These are phyloP conservation scores for Debaryomyces maramus DNA, from an alignment of 805 yeast genomes.

Conservation along the genomic window DNA sequence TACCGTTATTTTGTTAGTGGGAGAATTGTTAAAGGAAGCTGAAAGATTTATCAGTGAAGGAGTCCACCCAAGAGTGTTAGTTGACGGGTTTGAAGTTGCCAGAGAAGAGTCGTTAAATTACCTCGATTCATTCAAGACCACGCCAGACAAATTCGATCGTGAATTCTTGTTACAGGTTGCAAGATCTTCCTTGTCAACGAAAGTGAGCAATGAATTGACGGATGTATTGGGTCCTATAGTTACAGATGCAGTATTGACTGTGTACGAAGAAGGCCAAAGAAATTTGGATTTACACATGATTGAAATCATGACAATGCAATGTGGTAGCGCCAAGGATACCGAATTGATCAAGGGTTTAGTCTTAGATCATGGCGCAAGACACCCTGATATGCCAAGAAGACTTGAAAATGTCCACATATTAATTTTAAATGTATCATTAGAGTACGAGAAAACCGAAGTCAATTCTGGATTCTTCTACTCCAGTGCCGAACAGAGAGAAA, in stretches of 20 bases:
- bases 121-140: conserved; percentile 64
- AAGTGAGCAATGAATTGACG: conserved; percentile 73
- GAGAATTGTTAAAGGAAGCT: conserved; percentile 92
- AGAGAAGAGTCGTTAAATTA: conserved; percentile 70
- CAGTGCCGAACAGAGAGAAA: conserved; percentile 93
- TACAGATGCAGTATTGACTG: conserved; percentile 90
- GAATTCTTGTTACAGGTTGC: conserved; percentile 92
- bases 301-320: conserved; percentile 98
- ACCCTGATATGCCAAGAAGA: conserved; percentile 96
- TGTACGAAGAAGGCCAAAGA: conserved; percentile 48
- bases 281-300: conserved; percentile 91
- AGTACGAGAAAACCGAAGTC: conserved; percentile 96
- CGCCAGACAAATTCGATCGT: conserved; percentile 62
- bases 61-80: conserved; percentile 89
- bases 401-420: conserved; percentile 81
- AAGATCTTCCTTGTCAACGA: conserved; percentile 82
- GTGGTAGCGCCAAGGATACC: conserved; percentile 81
- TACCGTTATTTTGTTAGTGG: conserved; percentile 89
- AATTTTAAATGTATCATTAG: conserved; percentile 89
- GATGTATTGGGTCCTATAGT: conserved; percentile 89
- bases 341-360: conserved; percentile 84
- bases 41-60: conserved; percentile 91
- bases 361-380: conserved; percentile 97
- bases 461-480: conserved; percentile 95
- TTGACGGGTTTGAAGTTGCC: conserved; percentile 93